Base-by-base conservation (phyloP, 139 green algal genomes). In the Astrephomene gubernaculifera region DNA sequence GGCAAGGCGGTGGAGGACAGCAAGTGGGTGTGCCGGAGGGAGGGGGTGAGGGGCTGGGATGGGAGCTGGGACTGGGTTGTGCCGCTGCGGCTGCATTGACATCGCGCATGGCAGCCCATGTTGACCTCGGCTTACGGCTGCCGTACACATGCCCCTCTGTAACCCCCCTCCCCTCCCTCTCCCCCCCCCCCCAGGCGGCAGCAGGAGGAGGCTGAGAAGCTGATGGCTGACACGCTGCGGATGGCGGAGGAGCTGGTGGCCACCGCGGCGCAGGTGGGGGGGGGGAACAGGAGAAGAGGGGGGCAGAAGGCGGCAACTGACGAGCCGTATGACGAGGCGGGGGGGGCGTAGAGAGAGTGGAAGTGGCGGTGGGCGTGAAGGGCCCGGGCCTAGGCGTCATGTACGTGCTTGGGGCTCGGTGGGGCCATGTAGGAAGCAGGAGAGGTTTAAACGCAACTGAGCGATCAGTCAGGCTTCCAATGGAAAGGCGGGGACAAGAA, bases 201-300 rank as follows among this genome's bases (percentile, higher is more conserved):
- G 36, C 38, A 24, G 7, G 73, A 81, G 17, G 87, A 88, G 38
- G 64, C 81, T 0, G 82, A 87, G 73, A 86, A 86, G 60, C 81
- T 86, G 60, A 61, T 88, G 68, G 57, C 74, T 1, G 82, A 90
- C 45, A 86, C 82, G 0, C n/a, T 88, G 44, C 79, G 79, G 24
- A 54, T 85, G 79, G 79, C 79, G 57, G 79, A 85, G 64, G 79
- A 85, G 44, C 43, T 85, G 79, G 44, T 76, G 41, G 33, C 43
- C 7, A 52, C 44, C 6, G 64, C 63, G 24, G 19, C 64, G 6
- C 64, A 75, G 64, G 79, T 84, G 69, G 35, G 41, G 27, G 3
- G 22, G 38, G 21, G 35, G 35, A 7, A 12, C 9, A 2, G 65
- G 44, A 9, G 29, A 41, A 4, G 63, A 43, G 63, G 29, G 9